These are phyloP conservation scores for Cladorrhinum sp. DNA, from an alignment of 2,329 filamentous ascomycete genomes.

Conservation along the genomic window DNA sequence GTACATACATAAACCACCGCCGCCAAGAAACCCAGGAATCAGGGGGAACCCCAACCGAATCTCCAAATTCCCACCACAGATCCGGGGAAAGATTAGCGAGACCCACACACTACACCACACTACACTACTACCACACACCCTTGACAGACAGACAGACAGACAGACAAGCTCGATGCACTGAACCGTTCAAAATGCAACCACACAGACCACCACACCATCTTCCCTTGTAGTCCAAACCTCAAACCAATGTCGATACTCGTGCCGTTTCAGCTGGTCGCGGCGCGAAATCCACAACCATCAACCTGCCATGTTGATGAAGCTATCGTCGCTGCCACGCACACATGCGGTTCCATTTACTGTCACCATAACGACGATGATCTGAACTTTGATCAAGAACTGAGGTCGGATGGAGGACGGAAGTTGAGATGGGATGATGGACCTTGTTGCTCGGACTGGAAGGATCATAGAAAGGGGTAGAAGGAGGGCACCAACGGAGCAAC, in stretches of 20 bases:
- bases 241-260: slow-evolving; percentile 23
- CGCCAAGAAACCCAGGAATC: neutral
- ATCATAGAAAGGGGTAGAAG: no score
- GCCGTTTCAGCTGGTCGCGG: slow-evolving; percentile 21
- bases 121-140: no score
- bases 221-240: slow-evolving; percentile 9
- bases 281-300: neutral
- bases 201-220: slow-evolving; percentile 13
- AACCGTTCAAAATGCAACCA: neutral
- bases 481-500: no score
- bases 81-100: slow-evolving; percentile 24
- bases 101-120: slow-evolving; percentile 1
- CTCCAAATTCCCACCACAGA: neutral
- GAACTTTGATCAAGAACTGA: no score
- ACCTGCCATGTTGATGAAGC: neutral
- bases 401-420: no score
- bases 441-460: no score
- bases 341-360: no score
- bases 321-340: neutral
- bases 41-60: neutral
- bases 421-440: no score
- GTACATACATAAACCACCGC: neutral
- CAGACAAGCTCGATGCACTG: no score
- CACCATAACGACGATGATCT: no score
- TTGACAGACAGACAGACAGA: no score